Conservation (phyloP, 164 flowering plant species). For the Kingdonia uniflora region DNA sequence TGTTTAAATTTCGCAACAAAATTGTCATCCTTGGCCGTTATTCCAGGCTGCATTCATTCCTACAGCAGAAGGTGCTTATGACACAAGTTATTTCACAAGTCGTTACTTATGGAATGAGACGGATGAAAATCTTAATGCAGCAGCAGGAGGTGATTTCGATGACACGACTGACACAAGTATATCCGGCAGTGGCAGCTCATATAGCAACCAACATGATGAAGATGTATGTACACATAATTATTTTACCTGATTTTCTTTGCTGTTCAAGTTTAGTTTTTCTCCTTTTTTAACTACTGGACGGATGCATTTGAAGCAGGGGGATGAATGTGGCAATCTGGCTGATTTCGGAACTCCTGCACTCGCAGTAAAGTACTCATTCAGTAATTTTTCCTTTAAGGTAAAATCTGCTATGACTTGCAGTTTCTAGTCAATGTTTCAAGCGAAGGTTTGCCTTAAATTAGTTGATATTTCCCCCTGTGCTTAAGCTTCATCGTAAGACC, state of each 20-base stretch:
- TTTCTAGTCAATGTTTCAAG: neutral
- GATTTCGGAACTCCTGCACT: constrained; percentile 54
- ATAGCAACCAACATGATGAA: constrained; percentile 62
- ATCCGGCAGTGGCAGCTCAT: constrained; percentile 54
- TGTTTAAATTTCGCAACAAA: too few species aligned
- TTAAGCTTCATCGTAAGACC: too few species aligned
- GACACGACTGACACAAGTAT: constrained; percentile 54
- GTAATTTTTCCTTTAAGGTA: constrained; percentile 99
- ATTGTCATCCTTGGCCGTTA: too few species aligned
- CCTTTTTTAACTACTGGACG: constrained; percentile 1
- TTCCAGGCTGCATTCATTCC: constrained; percentile 91
- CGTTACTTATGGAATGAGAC: constrained; percentile 84
- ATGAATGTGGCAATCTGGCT: constrained; percentile 74
- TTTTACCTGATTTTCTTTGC: neutral
- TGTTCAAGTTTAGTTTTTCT: neutral
- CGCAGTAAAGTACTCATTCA: constrained; percentile 72
- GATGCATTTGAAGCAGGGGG: constrained; percentile 44
- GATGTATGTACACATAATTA: constrained; percentile 36
- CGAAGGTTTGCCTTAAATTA: too few species aligned
- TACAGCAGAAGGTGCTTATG: constrained; percentile 60
- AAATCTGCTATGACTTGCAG: constrained; percentile 7
- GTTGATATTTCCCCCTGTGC: too few species aligned
- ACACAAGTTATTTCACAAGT: constrained; percentile 95
- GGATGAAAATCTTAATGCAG: constrained; percentile 45
- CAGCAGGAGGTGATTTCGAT: constrained; percentile 58